Percentiles rank a stretch among this genome's conserved stretches.
Evolutionary conservation across 2,329 filamentous ascomycete genomes (phyloP).

Genomic region (Cyclaneusma minus): DNA sequence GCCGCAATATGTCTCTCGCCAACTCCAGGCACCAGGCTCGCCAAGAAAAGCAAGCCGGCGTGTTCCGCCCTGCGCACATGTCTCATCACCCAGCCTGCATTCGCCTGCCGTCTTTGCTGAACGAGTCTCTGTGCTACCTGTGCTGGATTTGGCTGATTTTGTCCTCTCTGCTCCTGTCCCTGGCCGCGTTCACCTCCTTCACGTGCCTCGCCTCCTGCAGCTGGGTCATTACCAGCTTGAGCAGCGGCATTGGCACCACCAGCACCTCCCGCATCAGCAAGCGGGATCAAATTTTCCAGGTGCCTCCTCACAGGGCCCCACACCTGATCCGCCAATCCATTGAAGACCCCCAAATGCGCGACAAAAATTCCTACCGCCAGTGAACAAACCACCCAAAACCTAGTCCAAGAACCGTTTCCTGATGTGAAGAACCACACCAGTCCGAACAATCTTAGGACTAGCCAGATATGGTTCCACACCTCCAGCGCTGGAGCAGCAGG

Average conservation of each 20-base stretch:
- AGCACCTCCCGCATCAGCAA: conserved; percentile 27
- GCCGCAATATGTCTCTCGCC: conserved; percentile 44
- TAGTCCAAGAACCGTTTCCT: conserved; percentile 39
- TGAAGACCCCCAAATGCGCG: conserved; percentile 42
- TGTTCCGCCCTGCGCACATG: conserved; percentile 40
- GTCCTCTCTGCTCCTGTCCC: conserved; percentile 6
- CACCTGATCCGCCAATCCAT: conserved; percentile 35
- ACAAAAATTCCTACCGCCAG: conserved; percentile 40
- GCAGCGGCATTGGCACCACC: conserved; percentile 8
- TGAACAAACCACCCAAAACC: conserved; percentile 38
- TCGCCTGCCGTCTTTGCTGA: conserved; percentile 25
- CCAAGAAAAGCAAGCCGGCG: conserved; percentile 45
- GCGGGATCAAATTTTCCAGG: conserved; percentile 41
- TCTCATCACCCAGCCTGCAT: conserved; percentile 32
- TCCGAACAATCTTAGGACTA: conserved; percentile 37
- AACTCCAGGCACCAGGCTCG: conserved; percentile 49
- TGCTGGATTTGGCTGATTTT: conserved; percentile 31
- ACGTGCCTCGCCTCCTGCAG: conserved; percentile 14
- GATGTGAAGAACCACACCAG: conserved; percentile 53
- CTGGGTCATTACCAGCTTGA: conserved; percentile 15
- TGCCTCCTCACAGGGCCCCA: conserved; percentile 42
- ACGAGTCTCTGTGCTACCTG: conserved; percentile 38
- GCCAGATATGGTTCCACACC: conserved; percentile 47
- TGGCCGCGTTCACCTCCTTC: conserved; percentile 3
- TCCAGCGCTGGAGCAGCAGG: conserved; percentile 15